Conservation (phyloP, 1,284 basidiomycete genomes). For the Puccinia coronata region DNA sequence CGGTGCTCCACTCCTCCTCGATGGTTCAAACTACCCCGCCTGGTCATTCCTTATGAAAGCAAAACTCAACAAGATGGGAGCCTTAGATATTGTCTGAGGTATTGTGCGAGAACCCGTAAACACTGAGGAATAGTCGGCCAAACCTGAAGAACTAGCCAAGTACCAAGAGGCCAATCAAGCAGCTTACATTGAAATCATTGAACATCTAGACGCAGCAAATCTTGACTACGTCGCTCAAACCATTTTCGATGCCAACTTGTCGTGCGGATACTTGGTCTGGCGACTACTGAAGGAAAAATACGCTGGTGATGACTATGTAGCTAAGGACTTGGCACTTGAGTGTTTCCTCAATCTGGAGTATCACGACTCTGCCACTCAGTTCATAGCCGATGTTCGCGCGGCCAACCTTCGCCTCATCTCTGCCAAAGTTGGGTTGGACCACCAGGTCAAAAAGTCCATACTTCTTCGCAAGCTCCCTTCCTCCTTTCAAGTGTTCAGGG, state of each 20-base stretch:
- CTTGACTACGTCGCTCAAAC: background rate
- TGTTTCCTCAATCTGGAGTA: no score
- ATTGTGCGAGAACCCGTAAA: background rate
- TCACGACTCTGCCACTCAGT: no score
- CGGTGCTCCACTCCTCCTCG: background rate
- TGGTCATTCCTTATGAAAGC: no score
- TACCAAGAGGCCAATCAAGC: background rate
- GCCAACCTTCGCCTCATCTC: no score
- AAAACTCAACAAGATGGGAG: background rate
- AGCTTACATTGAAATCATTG: background rate
- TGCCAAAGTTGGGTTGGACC: no score
- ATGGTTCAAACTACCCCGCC: background rate
- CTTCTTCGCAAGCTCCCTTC: background rate
- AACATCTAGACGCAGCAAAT: background rate
- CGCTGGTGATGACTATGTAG: no score
- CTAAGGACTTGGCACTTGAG: no score
- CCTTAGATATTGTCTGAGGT: background rate
- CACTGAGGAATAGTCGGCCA: no score
- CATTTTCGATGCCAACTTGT: no score
- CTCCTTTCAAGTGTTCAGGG: background rate
- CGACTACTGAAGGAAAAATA: no score
- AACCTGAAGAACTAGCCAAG: background rate
- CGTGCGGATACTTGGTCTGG: no score
- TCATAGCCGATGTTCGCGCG: no score
- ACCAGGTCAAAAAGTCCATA: background rate